phyloP scores from a whole-genome alignment of 305 asterid genomes.

The Ajuga reptans region DNA sequence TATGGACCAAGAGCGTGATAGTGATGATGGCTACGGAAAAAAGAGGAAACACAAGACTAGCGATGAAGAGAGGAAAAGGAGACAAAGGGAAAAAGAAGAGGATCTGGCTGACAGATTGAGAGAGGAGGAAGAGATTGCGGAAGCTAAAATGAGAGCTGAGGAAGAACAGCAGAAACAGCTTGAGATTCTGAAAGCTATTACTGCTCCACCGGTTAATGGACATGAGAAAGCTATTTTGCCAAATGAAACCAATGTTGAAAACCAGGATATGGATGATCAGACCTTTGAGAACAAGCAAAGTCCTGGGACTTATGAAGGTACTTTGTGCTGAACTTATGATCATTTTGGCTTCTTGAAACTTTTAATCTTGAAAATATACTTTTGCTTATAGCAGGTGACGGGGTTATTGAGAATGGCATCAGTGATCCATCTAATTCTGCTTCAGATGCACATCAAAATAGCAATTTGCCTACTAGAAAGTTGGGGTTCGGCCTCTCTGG shows the following conservation, averaged over 20 bases:
- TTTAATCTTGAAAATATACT: constrained; percentile 9
- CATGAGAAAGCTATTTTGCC: constrained; percentile 32
- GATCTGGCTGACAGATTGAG: constrained; percentile 67
- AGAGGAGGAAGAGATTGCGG: constrained; percentile 83
- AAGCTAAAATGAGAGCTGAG: constrained; percentile 61
- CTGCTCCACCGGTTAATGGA: constrained; percentile 41
- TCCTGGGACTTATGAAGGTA: constrained; percentile 39
- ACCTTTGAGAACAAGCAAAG: constrained; percentile 35
- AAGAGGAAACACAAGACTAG: constrained; percentile 74
- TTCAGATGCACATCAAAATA: constrained; percentile 45
- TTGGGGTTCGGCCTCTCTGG: constrained; percentile 90
- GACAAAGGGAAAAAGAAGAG: constrained; percentile 87
- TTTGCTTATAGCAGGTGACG: constrained; percentile 47
- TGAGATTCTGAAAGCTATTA: constrained; percentile 42
- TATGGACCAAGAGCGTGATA: constrained; percentile 71
- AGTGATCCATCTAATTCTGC: constrained; percentile 43
- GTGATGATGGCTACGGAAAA: constrained; percentile 67
- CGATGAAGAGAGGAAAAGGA: constrained; percentile 81
- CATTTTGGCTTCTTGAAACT: not conserved
- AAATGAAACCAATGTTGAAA: constrained; percentile 35
- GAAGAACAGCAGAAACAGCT: constrained; percentile 64
- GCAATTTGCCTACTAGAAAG: constrained; percentile 57
- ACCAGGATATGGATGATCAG: constrained; percentile 39
- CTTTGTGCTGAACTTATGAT: constrained; percentile 12
- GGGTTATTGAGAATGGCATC: constrained; percentile 44